These are phyloP conservation scores for Aspergillus japonicus DNA, from an alignment of 2,329 filamentous ascomycete genomes.

Conservation along the genomic window DNA sequence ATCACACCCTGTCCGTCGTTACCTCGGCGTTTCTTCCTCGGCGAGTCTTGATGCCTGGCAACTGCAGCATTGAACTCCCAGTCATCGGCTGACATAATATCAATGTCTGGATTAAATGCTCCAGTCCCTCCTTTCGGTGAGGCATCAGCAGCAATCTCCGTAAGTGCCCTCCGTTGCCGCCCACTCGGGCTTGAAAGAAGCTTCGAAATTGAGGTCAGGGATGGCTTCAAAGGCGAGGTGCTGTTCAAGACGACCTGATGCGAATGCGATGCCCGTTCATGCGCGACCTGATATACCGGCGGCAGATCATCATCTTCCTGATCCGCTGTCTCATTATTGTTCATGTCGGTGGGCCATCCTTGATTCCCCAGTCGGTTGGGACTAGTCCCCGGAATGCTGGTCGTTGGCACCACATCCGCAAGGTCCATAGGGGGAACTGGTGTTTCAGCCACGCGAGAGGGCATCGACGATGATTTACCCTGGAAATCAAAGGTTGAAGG, in stretches of 20 bases:
- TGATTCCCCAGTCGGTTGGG: constrained; percentile 28
- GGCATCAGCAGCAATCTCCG: constrained; percentile 44
- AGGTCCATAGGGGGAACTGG: constrained; percentile 30
- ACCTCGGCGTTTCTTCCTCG: constrained; percentile 39
- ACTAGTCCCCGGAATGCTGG: constrained; percentile 41
- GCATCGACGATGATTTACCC: constrained; percentile 39
- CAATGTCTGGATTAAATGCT: constrained; percentile 36
- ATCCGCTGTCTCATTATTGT: constrained; percentile 25
- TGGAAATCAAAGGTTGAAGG: constrained; percentile 13
- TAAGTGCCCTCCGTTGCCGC: constrained; percentile 37
- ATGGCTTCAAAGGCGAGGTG: constrained; percentile 28
- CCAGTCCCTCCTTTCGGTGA: constrained; percentile 39
- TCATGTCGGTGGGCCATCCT: constrained; percentile 23
- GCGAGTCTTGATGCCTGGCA: constrained; percentile 32
- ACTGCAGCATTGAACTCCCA: constrained; percentile 38
- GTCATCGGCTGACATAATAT: constrained; percentile 42
- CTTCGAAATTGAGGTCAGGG: constrained; percentile 20
- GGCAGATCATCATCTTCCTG: constrained; percentile 42
- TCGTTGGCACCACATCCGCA: constrained; percentile 31
- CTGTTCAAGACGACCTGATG: constrained; percentile 21
- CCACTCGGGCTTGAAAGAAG: constrained; percentile 42
- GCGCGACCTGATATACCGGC: constrained; percentile 26
- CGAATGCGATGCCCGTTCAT: constrained; percentile 20
- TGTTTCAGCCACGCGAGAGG: constrained; percentile 42
- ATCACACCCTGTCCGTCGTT: constrained; percentile 33